Conservation (phyloP, 1,284 basidiomycete species). For the Austroboletus niveus region DNA sequence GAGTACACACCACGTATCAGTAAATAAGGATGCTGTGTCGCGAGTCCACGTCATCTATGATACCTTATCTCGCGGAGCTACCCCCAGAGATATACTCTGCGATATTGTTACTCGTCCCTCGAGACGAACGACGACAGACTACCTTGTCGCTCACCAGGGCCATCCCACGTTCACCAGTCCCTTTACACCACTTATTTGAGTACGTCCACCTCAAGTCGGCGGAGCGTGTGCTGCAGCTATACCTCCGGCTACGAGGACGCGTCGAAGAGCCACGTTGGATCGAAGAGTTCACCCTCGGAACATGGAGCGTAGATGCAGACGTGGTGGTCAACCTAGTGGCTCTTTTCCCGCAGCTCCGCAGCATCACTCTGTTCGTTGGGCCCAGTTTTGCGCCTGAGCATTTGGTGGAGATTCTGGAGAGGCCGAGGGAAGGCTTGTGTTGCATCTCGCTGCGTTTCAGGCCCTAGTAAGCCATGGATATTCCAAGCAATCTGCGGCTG, state of each 20-base stretch:
- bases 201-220: slow-evolving; percentile 44
- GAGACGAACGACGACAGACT: slow-evolving; percentile 39
- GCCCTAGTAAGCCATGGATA: slow-evolving; percentile 55
- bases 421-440: slow-evolving; percentile 38
- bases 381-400: slow-evolving; percentile 66
- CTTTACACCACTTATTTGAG: slow-evolving; percentile 50
- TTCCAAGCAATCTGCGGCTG: background rate
- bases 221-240: slow-evolving; percentile 46
- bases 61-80: slow-evolving; percentile 33
- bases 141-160: slow-evolving; percentile 54
- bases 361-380: slow-evolving; percentile 52
- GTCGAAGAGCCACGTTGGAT: slow-evolving; percentile 39
- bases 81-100: slow-evolving; percentile 59
- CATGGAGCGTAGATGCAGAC: slow-evolving; percentile 64
- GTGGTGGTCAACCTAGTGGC: slow-evolving; percentile 55
- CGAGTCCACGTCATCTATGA: slow-evolving; percentile 6
- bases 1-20: slow-evolving; percentile 35
- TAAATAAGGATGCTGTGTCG: slow-evolving; percentile 39
- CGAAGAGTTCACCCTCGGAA: slow-evolving; percentile 46
- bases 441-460: slow-evolving; percentile 58
- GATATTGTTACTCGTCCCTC: slow-evolving; percentile 48
- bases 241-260: slow-evolving; percentile 45
- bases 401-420: slow-evolving; percentile 54
- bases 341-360: slow-evolving; percentile 46
- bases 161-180: slow-evolving; percentile 53